Evolutionary conservation across 768 basidiomycete species (phyloP).

Genomic region (Naganishia antarctica): DNA sequence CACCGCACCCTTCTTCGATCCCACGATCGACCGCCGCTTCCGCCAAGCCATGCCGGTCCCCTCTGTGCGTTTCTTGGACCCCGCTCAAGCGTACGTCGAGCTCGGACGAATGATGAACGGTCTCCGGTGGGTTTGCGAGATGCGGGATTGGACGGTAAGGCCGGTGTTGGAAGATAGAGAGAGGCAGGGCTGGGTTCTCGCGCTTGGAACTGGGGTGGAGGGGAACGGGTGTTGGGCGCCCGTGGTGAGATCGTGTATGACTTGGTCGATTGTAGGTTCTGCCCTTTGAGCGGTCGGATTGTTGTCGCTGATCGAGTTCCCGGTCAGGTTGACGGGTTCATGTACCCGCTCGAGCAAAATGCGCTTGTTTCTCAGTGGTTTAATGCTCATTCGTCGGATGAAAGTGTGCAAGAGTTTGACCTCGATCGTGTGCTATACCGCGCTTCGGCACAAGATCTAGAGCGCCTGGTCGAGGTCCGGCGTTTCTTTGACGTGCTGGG

Average conservation of each 20-base stretch:
- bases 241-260: constrained; percentile 7
- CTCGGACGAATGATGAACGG: not conserved
- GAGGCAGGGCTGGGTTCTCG: not conserved
- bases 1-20: not conserved
- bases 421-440: not conserved
- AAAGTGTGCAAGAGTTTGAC: not conserved
- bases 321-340: not conserved
- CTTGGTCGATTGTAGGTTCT: constrained; percentile 14
- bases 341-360: not conserved
- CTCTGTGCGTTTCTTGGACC: not conserved
- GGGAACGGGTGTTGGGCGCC: not conserved
- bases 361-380: not conserved
- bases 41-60: constrained; percentile 16
- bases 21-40: not conserved
- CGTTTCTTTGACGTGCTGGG: not conserved
- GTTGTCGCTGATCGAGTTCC: not conserved
- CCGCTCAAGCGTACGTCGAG: not conserved
- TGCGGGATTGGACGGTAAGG: not conserved
- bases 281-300: not conserved
- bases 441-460: not conserved
- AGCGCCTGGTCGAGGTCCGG: not conserved
- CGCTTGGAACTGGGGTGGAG: not conserved
- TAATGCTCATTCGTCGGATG: not conserved
- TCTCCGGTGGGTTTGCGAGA: not conserved
- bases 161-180: not conserved